Percentiles rank a stretch among this genome's conserved stretches.
Conservation (phyloP, 371 early-diverging fungal genomes). For the Mitosporidium daphniae region DNA sequence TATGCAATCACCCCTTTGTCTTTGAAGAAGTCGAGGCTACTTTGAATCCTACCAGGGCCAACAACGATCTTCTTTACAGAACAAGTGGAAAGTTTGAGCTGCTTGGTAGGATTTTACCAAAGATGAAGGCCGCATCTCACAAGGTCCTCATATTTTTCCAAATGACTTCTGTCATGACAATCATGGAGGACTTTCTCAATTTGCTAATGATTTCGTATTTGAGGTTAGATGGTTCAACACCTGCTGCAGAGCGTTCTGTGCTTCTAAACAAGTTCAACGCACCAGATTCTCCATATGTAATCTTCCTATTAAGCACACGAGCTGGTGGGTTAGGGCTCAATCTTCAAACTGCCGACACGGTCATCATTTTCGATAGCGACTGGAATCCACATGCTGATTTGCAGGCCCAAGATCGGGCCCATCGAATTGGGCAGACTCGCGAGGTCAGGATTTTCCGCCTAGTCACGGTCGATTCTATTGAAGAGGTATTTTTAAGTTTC, state of each 20-base stretch:
- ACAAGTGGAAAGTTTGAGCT: conserved; percentile 86
- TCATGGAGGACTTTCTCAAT: conserved; percentile 68
- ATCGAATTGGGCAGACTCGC: conserved; percentile 98
- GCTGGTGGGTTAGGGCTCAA: conserved; percentile 98
- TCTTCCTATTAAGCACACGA: conserved; percentile 83
- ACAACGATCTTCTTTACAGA: conserved; percentile 18
- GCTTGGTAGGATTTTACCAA: conserved; percentile 69
- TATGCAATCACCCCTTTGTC: conserved; percentile 95
- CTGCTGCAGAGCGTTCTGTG: conserved; percentile 47
- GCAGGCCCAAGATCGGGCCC: conserved; percentile 98
- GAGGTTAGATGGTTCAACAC: conserved; percentile 77
- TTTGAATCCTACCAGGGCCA: conserved; percentile 17
- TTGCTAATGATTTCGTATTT: conserved; percentile 35
- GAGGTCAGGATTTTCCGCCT: conserved; percentile 94
- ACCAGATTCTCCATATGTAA: conserved; percentile 34
- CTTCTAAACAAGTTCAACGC: conserved; percentile 45
- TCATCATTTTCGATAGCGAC: conserved; percentile 96
- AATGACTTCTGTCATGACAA: conserved; percentile 89
- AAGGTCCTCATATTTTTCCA: conserved; percentile 89
- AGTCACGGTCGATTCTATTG: conserved; percentile 66
- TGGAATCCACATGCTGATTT: conserved; percentile 97
- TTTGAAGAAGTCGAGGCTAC: conserved; percentile 63
- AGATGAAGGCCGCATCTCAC: conserved; percentile 44
- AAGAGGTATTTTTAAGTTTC: too few relatives aligned
- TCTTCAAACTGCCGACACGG: conserved; percentile 94